phyloP scores from a whole-genome alignment of 257 asterid species.

The Nicotiana obtusifolia region DNA sequence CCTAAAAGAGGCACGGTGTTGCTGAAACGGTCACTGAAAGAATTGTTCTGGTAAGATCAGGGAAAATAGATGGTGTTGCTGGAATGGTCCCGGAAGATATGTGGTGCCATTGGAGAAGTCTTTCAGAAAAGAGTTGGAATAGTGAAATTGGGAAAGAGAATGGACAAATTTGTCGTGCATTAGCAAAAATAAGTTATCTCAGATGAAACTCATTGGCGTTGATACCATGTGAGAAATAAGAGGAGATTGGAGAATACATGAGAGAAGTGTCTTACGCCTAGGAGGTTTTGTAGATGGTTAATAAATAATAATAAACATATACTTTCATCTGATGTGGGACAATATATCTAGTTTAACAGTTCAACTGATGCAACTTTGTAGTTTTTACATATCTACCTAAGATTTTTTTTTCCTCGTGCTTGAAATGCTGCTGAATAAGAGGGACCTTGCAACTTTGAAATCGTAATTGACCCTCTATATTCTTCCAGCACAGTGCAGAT shows the following conservation, averaged over 20 bases:
- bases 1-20: not conserved
- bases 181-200: not conserved
- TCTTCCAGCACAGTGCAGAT: conserved; percentile 98
- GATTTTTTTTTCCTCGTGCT: not conserved
- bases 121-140: not conserved
- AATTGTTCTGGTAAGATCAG: not conserved
- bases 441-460: conserved; percentile 13
- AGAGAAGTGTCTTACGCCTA: not conserved
- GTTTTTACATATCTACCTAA: not conserved
- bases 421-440: not conserved
- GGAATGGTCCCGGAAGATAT: not conserved
- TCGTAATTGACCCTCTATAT: conserved; percentile 24
- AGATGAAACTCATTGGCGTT: not conserved
- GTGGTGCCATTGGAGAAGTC: not conserved
- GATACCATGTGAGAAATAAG: not conserved
- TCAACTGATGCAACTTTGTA: not conserved
- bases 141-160: not conserved
- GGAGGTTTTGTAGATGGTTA: not conserved
- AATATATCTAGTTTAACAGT: not conserved
- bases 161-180: not conserved
- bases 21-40: not conserved
- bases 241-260: not conserved
- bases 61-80: not conserved
- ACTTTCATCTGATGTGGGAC: not conserved
- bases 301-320: not conserved